Evolutionary conservation across 1,284 basidiomycete species (phyloP), one percentile per base, ranked within the genome.

Genomic region (Sanghuangporus weigelae): DNA sequence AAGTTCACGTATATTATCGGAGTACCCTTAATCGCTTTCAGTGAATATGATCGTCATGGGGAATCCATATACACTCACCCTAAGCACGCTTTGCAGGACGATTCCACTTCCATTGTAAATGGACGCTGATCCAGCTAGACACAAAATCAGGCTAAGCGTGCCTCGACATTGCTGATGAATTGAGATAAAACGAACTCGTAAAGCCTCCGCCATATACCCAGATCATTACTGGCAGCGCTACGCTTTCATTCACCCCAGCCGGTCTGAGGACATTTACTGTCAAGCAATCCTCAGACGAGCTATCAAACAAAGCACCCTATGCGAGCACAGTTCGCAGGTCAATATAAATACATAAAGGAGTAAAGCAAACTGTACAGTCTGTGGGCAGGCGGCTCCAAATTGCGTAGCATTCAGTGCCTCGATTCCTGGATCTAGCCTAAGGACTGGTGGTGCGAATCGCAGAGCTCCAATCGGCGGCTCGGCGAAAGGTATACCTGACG

Each of bases 401-500:
- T 66, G 67, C 3, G 78, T 77, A 1, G 84, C 84, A 67, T 81
- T 71, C 48, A 77, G 73, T 1, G 68, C 11, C 68, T 69, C 10
- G 70, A 72, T 69, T 86, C 81, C 1, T 84, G 74, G 0, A 11
- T 69, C 69, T 8, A 71, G 73, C 69, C 86, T 81, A 1, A 81
- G 73, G 19, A 51, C 21, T 3, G 89, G 88, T 26, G 83, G 79
- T 66, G 79, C 81, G 75, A 87, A 87, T 4, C 85, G 79, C 19
- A 84, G 73, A 5, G 66, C 26, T 0, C 83, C 83, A 7, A 81
- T 68, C 0, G 85, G 89, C n/a, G 86, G 79, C 65, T 82, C 73
- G n/a, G 85, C 87, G 67, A 82, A 91, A 0, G 85, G 88, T 55
- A 92, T 83, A 1, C 87, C 87, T 2, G 87, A 23, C 1, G 26